Conservation (phyloP, 2,329 filamentous ascomycete genomes). For the Curvularia spicifera region DNA sequence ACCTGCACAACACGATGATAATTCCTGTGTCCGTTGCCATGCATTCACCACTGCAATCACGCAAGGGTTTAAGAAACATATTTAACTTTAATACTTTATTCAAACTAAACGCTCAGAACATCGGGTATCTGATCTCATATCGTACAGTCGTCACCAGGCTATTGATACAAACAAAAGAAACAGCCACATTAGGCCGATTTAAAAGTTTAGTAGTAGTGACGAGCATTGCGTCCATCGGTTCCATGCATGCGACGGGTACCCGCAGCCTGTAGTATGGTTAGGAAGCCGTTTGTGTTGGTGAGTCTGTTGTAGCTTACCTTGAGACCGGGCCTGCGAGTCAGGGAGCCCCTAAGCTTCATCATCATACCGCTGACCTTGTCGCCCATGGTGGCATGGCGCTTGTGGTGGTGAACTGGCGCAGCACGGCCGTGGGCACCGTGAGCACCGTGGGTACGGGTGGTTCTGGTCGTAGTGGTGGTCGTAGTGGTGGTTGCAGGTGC, state of each 20-base stretch:
- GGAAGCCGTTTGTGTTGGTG: not conserved
- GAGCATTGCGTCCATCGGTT: conserved; percentile 69
- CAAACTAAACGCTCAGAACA: conserved; percentile 17
- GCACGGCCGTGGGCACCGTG: conserved; percentile 19
- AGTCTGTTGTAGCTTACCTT: conserved; percentile 60
- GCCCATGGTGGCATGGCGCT: conserved; percentile 70
- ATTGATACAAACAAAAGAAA: conserved; percentile 9
- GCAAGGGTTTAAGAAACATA: not conserved
- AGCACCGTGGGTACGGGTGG: conserved; percentile 53
- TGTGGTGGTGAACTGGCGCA: conserved; percentile 62
- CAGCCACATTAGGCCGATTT: not conserved
- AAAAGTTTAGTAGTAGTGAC: conserved; percentile 30
- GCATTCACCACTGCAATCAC: not conserved
- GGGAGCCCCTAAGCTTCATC: conserved; percentile 72
- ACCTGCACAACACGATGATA: not conserved
- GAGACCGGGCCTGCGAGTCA: conserved; percentile 72
- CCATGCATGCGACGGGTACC: conserved; percentile 76
- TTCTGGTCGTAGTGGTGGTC: conserved; percentile 51
- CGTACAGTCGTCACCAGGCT: conserved; percentile 18
- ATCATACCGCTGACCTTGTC: conserved; percentile 81
- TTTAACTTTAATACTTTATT: conserved; percentile 6
- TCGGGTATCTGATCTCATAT: conserved; percentile 26
- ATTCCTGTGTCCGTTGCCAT: not conserved
- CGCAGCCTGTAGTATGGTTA: conserved; percentile 62
- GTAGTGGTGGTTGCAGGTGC: conserved; percentile 37